Percentiles rank a stretch among this genome's conserved stretches.
Conservation (phyloP, 306 rosid genomes). For the Datisca glomerata region DNA sequence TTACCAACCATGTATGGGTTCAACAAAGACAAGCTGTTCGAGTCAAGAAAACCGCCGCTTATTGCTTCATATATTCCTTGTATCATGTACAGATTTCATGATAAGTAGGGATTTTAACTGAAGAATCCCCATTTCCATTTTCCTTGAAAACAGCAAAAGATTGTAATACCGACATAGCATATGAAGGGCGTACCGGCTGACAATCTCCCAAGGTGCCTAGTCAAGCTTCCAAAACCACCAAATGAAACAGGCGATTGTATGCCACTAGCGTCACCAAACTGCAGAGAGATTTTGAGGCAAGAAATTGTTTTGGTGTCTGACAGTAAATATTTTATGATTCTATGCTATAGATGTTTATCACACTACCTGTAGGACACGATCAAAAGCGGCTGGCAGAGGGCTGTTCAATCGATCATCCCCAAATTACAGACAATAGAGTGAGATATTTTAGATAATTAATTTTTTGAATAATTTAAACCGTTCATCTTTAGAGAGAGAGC, state of each 20-base stretch:
- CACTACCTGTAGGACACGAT: constrained; percentile 87
- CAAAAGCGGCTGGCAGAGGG: constrained; percentile 76
- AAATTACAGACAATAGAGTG: too few species aligned
- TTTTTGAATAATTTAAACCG: too few species aligned
- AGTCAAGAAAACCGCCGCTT: constrained; percentile 55
- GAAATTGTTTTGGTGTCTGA: neutral
- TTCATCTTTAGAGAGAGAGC: too few species aligned
- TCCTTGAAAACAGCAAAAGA: too few species aligned
- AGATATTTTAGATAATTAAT: too few species aligned
- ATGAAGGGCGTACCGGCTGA: constrained; percentile 35
- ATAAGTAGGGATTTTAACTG: too few species aligned
- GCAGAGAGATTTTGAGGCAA: constrained; percentile 18
- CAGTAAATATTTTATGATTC: neutral
- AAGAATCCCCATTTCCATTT: too few species aligned
- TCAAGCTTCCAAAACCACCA: constrained; percentile 92
- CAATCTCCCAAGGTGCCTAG: constrained; percentile 87
- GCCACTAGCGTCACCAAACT: constrained; percentile 98
- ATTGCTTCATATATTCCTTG: constrained; percentile 86
- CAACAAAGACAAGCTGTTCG: constrained; percentile 63
- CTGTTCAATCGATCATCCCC: constrained; percentile 32
- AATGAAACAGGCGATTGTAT: constrained; percentile 91
- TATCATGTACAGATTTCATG: too few species aligned
- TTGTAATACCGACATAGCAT: too few species aligned
- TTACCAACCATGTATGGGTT: constrained; percentile 85
- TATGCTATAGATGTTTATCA: too few species aligned